Conservation (phyloP, 2,329 filamentous ascomycete genomes). For the Graphilbum sp. region DNA sequence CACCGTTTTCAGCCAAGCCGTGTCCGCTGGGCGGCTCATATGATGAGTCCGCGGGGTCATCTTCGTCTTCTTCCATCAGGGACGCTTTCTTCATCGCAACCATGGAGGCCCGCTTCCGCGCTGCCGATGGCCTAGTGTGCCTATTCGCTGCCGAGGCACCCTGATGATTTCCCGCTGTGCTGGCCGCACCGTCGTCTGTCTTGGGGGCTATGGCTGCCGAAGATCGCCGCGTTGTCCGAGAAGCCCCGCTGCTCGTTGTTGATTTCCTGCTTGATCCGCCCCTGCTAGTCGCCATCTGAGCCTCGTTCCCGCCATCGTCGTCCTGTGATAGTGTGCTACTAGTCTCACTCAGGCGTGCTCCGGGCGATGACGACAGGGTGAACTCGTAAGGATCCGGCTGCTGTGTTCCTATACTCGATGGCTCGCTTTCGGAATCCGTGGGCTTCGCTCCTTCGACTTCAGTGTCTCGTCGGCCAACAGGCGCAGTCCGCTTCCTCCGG, state of each 20-base stretch:
- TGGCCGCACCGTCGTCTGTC: not conserved
- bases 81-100: slow-evolving; percentile 18
- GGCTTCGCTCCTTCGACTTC: no score
- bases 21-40: slow-evolving; percentile 11
- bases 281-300: not conserved
- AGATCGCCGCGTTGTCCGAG: slow-evolving; percentile 4
- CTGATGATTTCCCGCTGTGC: no score
- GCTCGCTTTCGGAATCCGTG: no score
- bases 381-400: slow-evolving; percentile 40
- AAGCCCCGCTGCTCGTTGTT: not conserved
- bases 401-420: not conserved
- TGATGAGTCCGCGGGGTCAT: slow-evolving; percentile 16
- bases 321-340: not conserved
- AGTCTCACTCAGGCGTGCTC: no score
- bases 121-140: slow-evolving; percentile 10
- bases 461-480: slow-evolving; percentile 4
- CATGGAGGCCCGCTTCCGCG: slow-evolving; percentile 27
- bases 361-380: slow-evolving; percentile 27
- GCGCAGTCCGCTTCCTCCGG: slow-evolving; percentile 24
- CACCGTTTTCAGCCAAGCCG: not conserved
- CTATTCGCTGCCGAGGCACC: slow-evolving; percentile 3
- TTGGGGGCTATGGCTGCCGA: not conserved
- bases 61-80: slow-evolving; percentile 14
- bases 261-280: not conserved
- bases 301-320: slow-evolving; percentile 1